Evolutionary conservation across 1,139 yeast genomes (phyloP).

Genomic region (Nadsonia starkeyi-henricii): DNA sequence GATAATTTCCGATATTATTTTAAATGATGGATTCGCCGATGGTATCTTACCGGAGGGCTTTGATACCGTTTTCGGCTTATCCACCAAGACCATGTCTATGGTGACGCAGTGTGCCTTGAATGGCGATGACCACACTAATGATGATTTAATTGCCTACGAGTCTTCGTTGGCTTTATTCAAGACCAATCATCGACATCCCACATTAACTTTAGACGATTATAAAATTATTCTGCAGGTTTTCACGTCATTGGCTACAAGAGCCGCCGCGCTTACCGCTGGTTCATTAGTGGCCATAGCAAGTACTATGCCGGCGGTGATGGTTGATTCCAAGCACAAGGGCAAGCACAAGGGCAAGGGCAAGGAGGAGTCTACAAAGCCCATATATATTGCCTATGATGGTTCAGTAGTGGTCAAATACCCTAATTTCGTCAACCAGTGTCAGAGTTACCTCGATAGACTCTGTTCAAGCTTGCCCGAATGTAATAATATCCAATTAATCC

Average conservation of each 20-base stretch:
- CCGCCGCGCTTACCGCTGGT: constrained; percentile 1
- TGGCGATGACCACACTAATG: constrained; percentile 44
- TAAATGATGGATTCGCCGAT: constrained; percentile 35
- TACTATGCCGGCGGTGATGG: not conserved
- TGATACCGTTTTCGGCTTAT: constrained; percentile 14
- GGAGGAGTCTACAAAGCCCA: not conserved
- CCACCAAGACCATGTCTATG: constrained; percentile 23
- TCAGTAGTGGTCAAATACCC: constrained; percentile 81
- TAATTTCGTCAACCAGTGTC: constrained; percentile 46
- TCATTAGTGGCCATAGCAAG: constrained; percentile 5
- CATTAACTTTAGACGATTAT: constrained; percentile 7
- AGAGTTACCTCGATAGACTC: constrained; percentile 17
- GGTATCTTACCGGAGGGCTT: constrained; percentile 27
- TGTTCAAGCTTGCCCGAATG: constrained; percentile 1
- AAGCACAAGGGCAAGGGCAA: no score
- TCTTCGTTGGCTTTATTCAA: not conserved
- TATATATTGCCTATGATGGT: constrained; percentile 76
- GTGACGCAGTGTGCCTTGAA: constrained; percentile 56
- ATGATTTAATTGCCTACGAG: not conserved
- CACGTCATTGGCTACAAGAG: constrained; percentile 6
- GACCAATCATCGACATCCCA: not conserved
- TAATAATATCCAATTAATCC: constrained; percentile 1
- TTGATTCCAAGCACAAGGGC: not conserved
- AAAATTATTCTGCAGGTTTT: constrained; percentile 1
- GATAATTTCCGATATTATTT: constrained; percentile 50